Conservation (phyloP, 1,139 yeast genomes). For the Magnusiomyces magnusii region DNA sequence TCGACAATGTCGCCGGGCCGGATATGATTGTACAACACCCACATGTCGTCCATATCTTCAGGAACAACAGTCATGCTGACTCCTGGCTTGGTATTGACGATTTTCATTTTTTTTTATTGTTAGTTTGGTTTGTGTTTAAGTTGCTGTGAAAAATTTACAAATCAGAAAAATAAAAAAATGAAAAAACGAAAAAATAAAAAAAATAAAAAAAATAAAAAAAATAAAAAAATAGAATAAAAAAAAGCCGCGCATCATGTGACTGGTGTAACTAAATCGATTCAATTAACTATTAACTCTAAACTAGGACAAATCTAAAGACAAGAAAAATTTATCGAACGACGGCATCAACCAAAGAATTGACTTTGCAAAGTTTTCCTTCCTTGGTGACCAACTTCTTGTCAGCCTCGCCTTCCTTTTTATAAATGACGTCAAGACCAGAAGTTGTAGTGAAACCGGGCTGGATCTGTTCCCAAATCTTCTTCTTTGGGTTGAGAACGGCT, state of each 20-base stretch:
- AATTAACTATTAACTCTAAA: too few relatives aligned
- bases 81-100: background rate
- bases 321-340: conserved; percentile 58
- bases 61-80: conserved; percentile 1
- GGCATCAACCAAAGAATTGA: conserved; percentile 59
- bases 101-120: background rate
- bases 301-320: too few relatives aligned
- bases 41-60: conserved; percentile 82
- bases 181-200: too few relatives aligned
- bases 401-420: conserved; percentile 72
- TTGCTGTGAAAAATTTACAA: too few relatives aligned
- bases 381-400: conserved; percentile 64
- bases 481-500: conserved; percentile 92
- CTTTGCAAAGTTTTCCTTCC: conserved; percentile 67
- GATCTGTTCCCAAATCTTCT: conserved; percentile 93
- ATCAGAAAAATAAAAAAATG: too few relatives aligned
- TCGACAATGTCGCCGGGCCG: conserved; percentile 68
- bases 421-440: conserved; percentile 68
- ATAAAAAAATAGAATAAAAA: background rate
- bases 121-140: too few relatives aligned
- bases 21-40: conserved; percentile 78
- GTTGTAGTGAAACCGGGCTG: conserved; percentile 87
- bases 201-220: background rate
- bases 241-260: too few relatives aligned
- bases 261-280: too few relatives aligned